A percentile compares a stretch with the other conserved stretches of the same genome.
These are phyloP conservation scores for Acanthamoeba triangularis DNA, from an alignment of 208 protist species.

Conservation along the genomic window DNA sequence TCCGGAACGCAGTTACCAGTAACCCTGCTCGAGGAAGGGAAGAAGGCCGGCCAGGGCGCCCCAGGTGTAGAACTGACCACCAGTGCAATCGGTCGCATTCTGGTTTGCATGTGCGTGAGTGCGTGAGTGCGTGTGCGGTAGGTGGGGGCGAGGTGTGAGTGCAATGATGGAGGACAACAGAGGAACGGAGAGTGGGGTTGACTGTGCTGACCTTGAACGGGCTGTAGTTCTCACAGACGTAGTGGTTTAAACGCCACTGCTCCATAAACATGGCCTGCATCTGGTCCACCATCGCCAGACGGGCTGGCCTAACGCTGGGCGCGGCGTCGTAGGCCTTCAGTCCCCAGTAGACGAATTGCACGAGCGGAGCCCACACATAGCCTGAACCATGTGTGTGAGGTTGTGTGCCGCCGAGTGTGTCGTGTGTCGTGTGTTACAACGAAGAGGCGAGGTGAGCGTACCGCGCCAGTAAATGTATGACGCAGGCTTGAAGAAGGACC, in stretches of 20 bases:
- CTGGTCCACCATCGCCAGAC: neutral
- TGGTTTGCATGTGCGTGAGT: neutral
- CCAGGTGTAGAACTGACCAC: conserved; percentile 3
- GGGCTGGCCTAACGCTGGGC: neutral
- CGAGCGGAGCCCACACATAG: neutral
- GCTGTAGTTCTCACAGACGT: conserved; percentile 45
- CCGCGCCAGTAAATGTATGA: conserved; percentile 33
- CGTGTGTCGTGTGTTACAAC: neutral
- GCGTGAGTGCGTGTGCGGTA: too few relatives aligned
- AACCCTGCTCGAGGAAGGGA: neutral
- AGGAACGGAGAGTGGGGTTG: too few relatives aligned
- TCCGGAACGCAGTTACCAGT: neutral
- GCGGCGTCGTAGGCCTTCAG: neutral
- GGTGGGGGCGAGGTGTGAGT: neutral
- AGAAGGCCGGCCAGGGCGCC: neutral
- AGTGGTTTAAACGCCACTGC: conserved; percentile 23
- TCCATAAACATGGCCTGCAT: conserved; percentile 10
- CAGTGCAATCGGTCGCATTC: conserved; percentile 35
- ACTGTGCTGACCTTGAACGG: neutral
- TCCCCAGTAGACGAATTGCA: conserved; percentile 1
- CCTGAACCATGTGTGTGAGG: neutral
- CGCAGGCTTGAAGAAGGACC: neutral
- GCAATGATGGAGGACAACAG: neutral
- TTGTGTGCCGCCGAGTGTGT: too few relatives aligned
- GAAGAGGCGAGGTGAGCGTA: neutral